These are phyloP conservation scores for Aristolochia contorta DNA, from an alignment of 164 flowering plant genomes.

Conservation along the genomic window DNA sequence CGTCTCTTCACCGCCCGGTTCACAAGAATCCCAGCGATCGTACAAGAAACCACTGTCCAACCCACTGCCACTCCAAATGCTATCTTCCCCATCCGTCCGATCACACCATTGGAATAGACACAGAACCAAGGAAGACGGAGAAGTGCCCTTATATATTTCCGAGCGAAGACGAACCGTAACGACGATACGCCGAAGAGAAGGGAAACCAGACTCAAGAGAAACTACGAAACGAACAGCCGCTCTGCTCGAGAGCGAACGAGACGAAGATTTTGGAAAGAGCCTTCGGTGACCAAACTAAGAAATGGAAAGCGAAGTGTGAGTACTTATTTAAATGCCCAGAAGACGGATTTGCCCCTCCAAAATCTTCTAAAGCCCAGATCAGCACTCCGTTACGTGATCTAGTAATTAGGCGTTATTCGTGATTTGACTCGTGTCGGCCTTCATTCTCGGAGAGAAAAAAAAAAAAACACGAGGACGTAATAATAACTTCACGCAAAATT, in stretches of 20 bases:
- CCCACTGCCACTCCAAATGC: slow-evolving; percentile 52
- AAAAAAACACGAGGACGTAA: no score
- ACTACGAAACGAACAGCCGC: no score
- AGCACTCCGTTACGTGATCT: not conserved
- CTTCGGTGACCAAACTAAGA: not conserved
- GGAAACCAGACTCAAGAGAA: no score
- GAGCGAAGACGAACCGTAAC: not conserved
- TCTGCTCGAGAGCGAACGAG: not conserved
- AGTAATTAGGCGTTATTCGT: not conserved
- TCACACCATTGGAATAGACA: slow-evolving; percentile 8
- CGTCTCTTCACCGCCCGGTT: slow-evolving; percentile 49
- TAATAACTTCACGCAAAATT: not conserved
- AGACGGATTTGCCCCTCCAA: not conserved
- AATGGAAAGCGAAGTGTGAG: not conserved
- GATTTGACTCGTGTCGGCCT: slow-evolving; percentile 18
- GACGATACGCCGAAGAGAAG: not conserved
- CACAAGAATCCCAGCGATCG: slow-evolving; percentile 66
- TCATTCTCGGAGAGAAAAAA: no score
- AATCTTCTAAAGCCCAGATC: not conserved
- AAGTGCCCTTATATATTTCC: not conserved
- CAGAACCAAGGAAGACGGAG: no score
- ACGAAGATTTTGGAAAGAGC: not conserved
- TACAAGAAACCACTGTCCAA: slow-evolving; percentile 57
- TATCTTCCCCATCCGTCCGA: slow-evolving; percentile 50
- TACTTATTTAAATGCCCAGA: not conserved